Evolutionary conservation across 176 grass and related monocot species (phyloP).

Genomic region (Triticum dicoccoides): DNA sequence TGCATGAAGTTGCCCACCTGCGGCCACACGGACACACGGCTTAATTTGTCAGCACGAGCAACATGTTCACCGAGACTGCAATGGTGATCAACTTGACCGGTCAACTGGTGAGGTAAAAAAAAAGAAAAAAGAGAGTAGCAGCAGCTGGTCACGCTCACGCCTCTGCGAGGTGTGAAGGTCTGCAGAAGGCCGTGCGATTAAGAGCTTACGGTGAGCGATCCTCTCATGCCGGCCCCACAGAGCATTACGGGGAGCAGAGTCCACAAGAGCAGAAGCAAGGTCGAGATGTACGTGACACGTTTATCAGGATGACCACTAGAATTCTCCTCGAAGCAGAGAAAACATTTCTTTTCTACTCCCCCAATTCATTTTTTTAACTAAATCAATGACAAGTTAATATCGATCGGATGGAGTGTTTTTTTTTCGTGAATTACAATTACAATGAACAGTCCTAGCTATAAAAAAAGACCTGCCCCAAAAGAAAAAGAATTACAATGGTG

Average conservation of each 20-base stretch:
- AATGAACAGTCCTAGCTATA: too few species aligned
- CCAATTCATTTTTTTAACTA: too few species aligned
- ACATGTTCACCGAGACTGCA: background rate
- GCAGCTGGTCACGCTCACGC: background rate
- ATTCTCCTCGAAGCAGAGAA: background rate
- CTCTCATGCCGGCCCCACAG: background rate
- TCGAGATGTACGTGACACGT: background rate
- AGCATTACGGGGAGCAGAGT: background rate
- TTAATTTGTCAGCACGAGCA: background rate
- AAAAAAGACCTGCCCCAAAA: too few species aligned
- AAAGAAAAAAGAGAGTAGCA: too few species aligned
- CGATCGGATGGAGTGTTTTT: too few species aligned
- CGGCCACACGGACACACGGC: background rate
- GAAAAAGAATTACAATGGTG: too few species aligned
- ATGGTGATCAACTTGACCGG: background rate
- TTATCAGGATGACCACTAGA: background rate
- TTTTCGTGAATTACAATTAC: too few species aligned
- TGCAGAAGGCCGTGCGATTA: background rate
- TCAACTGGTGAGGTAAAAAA: background rate
- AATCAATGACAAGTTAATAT: too few species aligned
- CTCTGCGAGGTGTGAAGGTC: background rate
- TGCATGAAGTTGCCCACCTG: constrained; percentile 99
- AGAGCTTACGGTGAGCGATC: background rate
- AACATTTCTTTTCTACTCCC: too few species aligned
- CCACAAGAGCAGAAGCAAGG: background rate